Evolutionary conservation across 495 filamentous ascomycete species (phyloP), one percentile per base, ranked within the genome.

Genomic region (Poronia punctata): DNA sequence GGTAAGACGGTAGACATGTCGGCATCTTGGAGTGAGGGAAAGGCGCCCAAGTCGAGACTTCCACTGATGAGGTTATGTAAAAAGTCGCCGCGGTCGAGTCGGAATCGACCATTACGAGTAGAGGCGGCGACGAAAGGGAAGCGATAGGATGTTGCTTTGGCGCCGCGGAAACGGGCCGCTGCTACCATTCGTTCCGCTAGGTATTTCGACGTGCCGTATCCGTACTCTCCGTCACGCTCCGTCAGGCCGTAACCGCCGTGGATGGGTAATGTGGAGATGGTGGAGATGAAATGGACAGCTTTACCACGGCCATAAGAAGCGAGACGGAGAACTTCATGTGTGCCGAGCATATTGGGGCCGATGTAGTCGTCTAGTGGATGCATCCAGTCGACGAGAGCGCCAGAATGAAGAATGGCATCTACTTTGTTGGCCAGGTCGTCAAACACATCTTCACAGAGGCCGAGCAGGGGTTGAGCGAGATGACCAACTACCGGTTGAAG

Each of bases 361-460:
- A 62, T 23, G 41, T 62, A 60, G 18, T 60, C 54, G 14, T 50
- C 43, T 23, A 62, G 36, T 7, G 51, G 57, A 8, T 46, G 59
- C 54, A 62, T 52, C 59, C 57, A 62, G 37, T 62, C 59, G 12
- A 62, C 59, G 14, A 60, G 52, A 33, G 48, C 54, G 3, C 51
- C 59, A 3, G 59, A 51, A 39, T 62, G 59, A 33, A 35, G 46
- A 30, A 62, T 56, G 17, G 51, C 17, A 43, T 60, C 57, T 8
- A 60, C 47, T 34, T 25, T 5, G 26, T 54, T 18, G 3, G 57
- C 57, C 19, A 62, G 37, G 10, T 50, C 34, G 17, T 58, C 44
- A 33, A 62, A 60, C 6, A 12, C 37, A 15, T 35, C 37, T 10
- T 49, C 28, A 26, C 12, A 0, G 5, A 62, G 33, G 22, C 59